A percentile compares a stretch with the other conserved stretches of the same genome.
Evolutionary conservation across 2,329 filamentous ascomycete species (phyloP).

Genomic region (Paraphoma chrysanthemicola): DNA sequence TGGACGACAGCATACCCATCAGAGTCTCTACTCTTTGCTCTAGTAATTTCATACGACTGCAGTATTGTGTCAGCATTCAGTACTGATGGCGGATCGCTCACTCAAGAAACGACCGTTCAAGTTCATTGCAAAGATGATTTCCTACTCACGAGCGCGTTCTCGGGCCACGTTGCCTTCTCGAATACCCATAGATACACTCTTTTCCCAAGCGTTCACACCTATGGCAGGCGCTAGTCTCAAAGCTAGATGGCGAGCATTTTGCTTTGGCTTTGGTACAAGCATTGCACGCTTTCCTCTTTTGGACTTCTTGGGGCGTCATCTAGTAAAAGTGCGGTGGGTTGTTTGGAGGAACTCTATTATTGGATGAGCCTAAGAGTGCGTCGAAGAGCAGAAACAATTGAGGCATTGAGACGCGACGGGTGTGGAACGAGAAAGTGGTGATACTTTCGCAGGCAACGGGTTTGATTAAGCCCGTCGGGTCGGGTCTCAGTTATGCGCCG

Average conservation of each 20-base stretch:
- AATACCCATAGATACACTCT: conserved; percentile 24
- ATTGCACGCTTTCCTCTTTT: conserved; percentile 30
- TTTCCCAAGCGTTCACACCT: conserved; percentile 30
- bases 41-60: conserved; percentile 31
- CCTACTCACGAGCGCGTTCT: conserved; percentile 30
- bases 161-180: conserved; percentile 15
- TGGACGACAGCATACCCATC: conserved; percentile 19
- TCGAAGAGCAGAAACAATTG: neutral
- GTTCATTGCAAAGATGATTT: no score
- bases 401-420: neutral
- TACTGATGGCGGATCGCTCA: neutral
- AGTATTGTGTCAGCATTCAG: neutral
- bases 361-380: neutral
- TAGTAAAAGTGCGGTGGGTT: no score
- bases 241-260: conserved; percentile 27
- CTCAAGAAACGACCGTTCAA: no score
- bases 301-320: conserved; percentile 3
- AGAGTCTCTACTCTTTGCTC: conserved; percentile 34
- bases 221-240: conserved; percentile 20
- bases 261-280: conserved; percentile 30
- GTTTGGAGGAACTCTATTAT: neutral
- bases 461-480: neutral
- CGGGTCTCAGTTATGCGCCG: neutral
- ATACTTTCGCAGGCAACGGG: neutral
- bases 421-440: neutral